Percentiles rank a stretch among this genome's conserved stretches.
phyloP scores from a whole-genome alignment of 495 filamentous ascomycete species.

The Aspergillus egyptiacus region DNA sequence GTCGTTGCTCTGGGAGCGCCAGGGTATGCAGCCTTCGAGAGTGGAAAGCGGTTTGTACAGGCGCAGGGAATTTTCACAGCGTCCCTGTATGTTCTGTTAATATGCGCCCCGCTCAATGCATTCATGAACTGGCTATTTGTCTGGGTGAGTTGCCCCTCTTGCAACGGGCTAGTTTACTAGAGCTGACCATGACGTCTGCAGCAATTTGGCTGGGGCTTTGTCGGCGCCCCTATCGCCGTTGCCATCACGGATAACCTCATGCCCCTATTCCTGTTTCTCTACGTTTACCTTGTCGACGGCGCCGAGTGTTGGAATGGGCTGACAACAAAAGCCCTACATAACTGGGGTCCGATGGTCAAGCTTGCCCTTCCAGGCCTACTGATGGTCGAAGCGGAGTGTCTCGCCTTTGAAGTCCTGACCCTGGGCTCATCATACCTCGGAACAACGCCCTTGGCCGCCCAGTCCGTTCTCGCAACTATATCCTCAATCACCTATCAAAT shows the following conservation, averaged over 20 bases:
- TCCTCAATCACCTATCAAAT: slow-evolving; percentile 59
- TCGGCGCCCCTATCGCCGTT: slow-evolving; percentile 80
- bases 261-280: slow-evolving; percentile 65
- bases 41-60: slow-evolving; percentile 66
- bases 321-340: slow-evolving; percentile 58
- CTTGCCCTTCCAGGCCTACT: slow-evolving; percentile 80
- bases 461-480: slow-evolving; percentile 59
- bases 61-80: slow-evolving; percentile 69
- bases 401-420: slow-evolving; percentile 78
- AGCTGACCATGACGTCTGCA: slow-evolving; percentile 15
- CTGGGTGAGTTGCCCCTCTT: slow-evolving; percentile 44
- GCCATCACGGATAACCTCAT: slow-evolving; percentile 77
- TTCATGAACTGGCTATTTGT: slow-evolving; percentile 72
- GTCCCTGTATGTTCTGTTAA: slow-evolving; percentile 57
- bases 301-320: slow-evolving; percentile 77
- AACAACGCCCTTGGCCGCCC: slow-evolving; percentile 62
- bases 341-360: slow-evolving; percentile 83
- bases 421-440: slow-evolving; percentile 65
- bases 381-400: slow-evolving; percentile 88
- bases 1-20: slow-evolving; percentile 61
- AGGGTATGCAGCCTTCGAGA: slow-evolving; percentile 66
- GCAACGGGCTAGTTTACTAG: neutral
- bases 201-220: slow-evolving; percentile 69
- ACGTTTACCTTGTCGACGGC: slow-evolving; percentile 54
- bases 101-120: slow-evolving; percentile 67